These are phyloP conservation scores for Elsinoe perseae DNA, from an alignment of 2,329 filamentous ascomycete species.

Conservation along the genomic window DNA sequence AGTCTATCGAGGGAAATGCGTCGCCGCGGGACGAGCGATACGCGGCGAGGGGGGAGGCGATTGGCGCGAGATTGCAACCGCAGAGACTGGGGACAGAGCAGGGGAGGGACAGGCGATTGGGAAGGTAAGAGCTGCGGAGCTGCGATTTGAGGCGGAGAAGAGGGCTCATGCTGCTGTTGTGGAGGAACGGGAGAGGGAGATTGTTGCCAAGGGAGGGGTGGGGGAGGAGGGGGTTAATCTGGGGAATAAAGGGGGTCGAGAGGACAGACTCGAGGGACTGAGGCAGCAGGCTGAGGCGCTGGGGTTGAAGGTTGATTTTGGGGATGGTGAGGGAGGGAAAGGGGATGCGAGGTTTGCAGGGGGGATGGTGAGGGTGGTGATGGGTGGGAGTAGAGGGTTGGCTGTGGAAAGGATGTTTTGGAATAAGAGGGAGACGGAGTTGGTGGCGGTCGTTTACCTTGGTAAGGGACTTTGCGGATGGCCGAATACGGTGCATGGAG, in stretches of 20 bases:
- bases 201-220: slow-evolving; percentile 8
- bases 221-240: slow-evolving; percentile 7
- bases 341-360: slow-evolving; percentile 5
- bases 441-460: slow-evolving; percentile 59
- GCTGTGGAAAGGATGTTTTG: slow-evolving; percentile 56
- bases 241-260: slow-evolving; percentile 2
- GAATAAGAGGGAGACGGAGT: slow-evolving; percentile 50
- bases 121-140: slow-evolving; percentile 15
- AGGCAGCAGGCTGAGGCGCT: slow-evolving; percentile 14
- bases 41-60: slow-evolving; percentile 16
- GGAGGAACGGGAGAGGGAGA: slow-evolving; percentile 8
- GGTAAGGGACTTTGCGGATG: slow-evolving; percentile 60
- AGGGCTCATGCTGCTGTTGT: neutral
- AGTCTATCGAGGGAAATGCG: slow-evolving; percentile 38
- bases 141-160: slow-evolving; percentile 16
- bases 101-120: slow-evolving; percentile 21
- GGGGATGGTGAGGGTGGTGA: slow-evolving; percentile 24
- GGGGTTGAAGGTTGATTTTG: slow-evolving; percentile 3
- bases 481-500: slow-evolving; percentile 66
- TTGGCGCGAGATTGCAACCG: slow-evolving; percentile 16
- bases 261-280: slow-evolving; percentile 12
- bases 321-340: neutral
- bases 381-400: slow-evolving; percentile 36
- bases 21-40: slow-evolving; percentile 24
- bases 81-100: slow-evolving; percentile 30